Base-by-base conservation (phyloP, 768 basidiomycete genomes). In the Boletus tylopilopsis region DNA sequence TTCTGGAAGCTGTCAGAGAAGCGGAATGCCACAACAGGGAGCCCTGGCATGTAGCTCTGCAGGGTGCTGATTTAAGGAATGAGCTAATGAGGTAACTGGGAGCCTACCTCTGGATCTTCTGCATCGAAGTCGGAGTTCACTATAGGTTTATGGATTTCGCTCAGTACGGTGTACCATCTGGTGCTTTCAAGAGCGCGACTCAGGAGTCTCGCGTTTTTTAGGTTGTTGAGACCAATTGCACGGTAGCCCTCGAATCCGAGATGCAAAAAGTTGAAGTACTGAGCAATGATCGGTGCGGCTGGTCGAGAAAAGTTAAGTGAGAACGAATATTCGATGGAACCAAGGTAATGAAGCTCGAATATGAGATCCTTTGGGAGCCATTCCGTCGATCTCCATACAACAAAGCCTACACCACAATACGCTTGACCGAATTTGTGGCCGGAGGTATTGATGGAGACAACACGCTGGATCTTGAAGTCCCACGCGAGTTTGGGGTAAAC, bases 311-410 rank as follows among this genome's bases (percentile, higher is more conserved):
- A 81, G 68, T 81, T 80, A 49, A 80, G 69, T 18, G 80, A 81
- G 67, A 82, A 85, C 1, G 86, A 86, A 65, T 93, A 94, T 65
- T 95, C 90, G 49, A 77, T 72, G 32, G 64, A 74, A 37, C 74
- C 74, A 25, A 73, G 69, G 66, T 75, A 79, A 63, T 80, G 72
- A 21, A 77, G 68, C 62, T 76, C 84, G 50, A 86, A 86, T 56
- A 86, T 81, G 53, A 86, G 76, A 53, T 86, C 85, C 59, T 84
- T 82, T 5, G 83, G 85, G 24, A 86, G 73, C 60, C 68, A 72
- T 43, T 75, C 62, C 57, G 77, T 74, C 43, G 76, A 72, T 22
- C 83, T 70, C 80, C 81, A 85, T 53, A 85, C 66, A 36, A 84
- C 74, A 78, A 80, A 84, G 19, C 84, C 85, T n/a, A 80, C 74